These are phyloP conservation scores for Mycena olivaceomarginata DNA, from an alignment of 768 basidiomycete genomes.

Conservation along the genomic window DNA sequence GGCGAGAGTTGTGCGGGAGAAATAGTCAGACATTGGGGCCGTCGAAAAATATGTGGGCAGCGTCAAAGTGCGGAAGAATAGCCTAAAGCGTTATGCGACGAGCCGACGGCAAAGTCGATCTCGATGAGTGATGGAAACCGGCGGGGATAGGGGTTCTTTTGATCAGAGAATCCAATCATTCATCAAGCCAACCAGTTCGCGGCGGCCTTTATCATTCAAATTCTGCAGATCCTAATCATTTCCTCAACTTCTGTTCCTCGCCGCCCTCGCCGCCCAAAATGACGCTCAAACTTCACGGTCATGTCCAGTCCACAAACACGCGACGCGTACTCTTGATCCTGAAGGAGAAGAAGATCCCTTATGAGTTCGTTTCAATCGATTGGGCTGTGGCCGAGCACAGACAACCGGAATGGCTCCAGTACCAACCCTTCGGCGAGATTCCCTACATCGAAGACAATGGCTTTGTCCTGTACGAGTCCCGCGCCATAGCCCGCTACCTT, in stretches of 20 bases:
- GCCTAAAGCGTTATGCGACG: too few species aligned
- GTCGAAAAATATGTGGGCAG: not conserved
- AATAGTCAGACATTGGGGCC: slow-evolving; percentile 25
- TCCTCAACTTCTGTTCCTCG: too few species aligned
- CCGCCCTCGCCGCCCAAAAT: not conserved
- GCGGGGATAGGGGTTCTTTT: not conserved
- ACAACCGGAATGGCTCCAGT: slow-evolving; percentile 19
- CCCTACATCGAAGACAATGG: slow-evolving; percentile 62
- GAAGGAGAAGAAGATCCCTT: slow-evolving; percentile 34
- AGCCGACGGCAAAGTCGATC: too few species aligned
- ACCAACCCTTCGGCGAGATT: slow-evolving; percentile 23
- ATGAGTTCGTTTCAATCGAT: slow-evolving; percentile 21
- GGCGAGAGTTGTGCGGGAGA: slow-evolving; percentile 10
- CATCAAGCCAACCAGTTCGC: not conserved
- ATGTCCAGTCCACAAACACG: slow-evolving; percentile 18
- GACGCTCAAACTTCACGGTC: slow-evolving; percentile 23
- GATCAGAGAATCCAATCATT: not conserved
- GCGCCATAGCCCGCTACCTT: slow-evolving; percentile 70
- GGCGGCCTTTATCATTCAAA: not conserved
- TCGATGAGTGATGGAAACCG: too few species aligned
- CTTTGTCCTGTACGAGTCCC: slow-evolving; percentile 69
- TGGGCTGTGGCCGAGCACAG: slow-evolving; percentile 15
- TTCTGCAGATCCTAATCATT: not conserved
- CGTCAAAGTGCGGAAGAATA: too few species aligned
- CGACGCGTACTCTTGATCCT: slow-evolving; percentile 29